Base-by-base conservation (phyloP, 352 stramenopile species). In the Pythium scleroteichum region DNA sequence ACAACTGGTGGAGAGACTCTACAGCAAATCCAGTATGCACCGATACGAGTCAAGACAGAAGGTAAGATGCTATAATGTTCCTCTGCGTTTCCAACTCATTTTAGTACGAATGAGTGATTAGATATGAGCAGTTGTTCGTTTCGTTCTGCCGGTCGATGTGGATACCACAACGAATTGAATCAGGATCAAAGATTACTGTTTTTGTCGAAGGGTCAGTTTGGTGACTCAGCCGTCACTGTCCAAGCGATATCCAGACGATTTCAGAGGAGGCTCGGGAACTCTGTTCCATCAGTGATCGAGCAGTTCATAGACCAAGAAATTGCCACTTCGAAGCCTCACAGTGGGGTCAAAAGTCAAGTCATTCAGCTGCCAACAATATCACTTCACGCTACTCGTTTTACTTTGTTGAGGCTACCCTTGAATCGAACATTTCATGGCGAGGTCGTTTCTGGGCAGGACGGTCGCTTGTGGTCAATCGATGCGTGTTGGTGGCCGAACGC, bases 91-190 rank as follows among this genome's bases (percentile, higher is more conserved):
- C 29, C 29, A 10, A 35, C 29, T 35, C 29, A 10, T 5, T 35
- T 35, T 10, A 35, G 10, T 35, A 10, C n/a, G n/a, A n/a, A 35
- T 35, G 29, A 35, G 5, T 35, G 29, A 35, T 35, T 20, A 50
- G 32, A 52, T 41, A 3, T 32, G 5, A 39, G 22, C 26, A 35
- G 19, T 6, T 71, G 64, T n/a, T 6, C 49, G 5, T 62, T 66
- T 14, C 16, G 20, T 27, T 60, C 45, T 0, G 6, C 40, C 14
- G 58, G 47, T 39, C 45, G 58, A 7, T 71, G 64, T 33, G 64
- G 51, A 19, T 71, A 57, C 26, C 53, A 66, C 58, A 71, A 71
- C 19, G 38, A 59, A n/a, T 20, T 71, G 45, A 38, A 4, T 12
- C 7, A 49, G 9, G 44, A 27, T 26, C 33, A 48, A 19, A 0